phyloP scores from a whole-genome alignment of 805 yeast species.

The Lachancea nothofagi region DNA sequence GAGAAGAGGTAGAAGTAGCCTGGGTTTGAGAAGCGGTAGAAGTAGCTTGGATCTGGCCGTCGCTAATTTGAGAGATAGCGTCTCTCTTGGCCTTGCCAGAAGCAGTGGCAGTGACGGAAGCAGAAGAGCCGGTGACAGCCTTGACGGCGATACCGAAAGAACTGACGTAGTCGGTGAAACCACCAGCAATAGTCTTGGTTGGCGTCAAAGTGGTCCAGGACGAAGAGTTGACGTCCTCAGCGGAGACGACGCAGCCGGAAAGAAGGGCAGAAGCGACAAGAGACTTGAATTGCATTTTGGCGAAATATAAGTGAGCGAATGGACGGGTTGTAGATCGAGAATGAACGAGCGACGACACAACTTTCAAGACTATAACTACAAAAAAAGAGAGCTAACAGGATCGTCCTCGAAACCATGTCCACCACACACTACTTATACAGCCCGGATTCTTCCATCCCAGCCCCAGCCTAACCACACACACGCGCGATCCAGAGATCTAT shows the following conservation, averaged over 20 bases:
- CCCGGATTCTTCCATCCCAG: too few species aligned
- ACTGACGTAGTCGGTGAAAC: constrained; percentile 48
- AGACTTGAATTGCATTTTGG: constrained; percentile 24
- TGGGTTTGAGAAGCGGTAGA: constrained; percentile 37
- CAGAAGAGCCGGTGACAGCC: constrained; percentile 40
- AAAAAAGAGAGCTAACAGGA: too few species aligned
- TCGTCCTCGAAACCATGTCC: too few species aligned
- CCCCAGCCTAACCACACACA: too few species aligned
- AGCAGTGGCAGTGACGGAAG: constrained; percentile 31
- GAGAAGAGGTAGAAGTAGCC: constrained; percentile 34
- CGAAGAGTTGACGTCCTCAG: constrained; percentile 18
- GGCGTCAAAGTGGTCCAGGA: constrained; percentile 73
- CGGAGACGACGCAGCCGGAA: constrained; percentile 16
- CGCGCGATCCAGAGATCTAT: too few species aligned
- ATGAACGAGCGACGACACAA: not conserved
- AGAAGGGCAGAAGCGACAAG: constrained; percentile 18
- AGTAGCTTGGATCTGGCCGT: constrained; percentile 55
- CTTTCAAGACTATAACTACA: not conserved
- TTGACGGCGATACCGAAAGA: constrained; percentile 66
- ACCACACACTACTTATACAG: too few species aligned
- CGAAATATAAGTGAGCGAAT: constrained; percentile 2
- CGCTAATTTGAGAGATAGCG: constrained; percentile 52
- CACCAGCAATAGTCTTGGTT: constrained; percentile 46
- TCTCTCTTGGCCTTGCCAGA: constrained; percentile 38
- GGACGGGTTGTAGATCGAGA: constrained; percentile 6